phyloP scores from a whole-genome alignment of 768 basidiomycete genomes.

The Fomitopsis serialis region DNA sequence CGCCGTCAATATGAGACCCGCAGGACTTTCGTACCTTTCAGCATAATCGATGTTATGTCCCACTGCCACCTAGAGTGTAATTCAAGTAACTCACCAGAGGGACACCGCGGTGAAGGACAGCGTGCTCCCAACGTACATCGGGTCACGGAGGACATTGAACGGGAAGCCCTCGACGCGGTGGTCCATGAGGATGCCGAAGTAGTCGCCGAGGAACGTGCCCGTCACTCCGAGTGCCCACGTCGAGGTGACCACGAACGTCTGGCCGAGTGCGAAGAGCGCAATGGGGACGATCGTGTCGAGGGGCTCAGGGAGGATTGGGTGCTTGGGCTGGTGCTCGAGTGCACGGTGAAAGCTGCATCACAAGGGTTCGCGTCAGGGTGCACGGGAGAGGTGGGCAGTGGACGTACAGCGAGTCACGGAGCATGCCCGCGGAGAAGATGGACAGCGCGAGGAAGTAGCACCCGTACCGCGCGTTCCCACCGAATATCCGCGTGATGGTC shows the following conservation, averaged over 20 bases:
- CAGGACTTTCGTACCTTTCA: conserved; percentile 77
- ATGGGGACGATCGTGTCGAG: conserved; percentile 55
- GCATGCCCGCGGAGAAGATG: conserved; percentile 81
- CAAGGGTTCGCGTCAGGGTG: not conserved
- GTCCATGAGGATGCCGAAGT: conserved; percentile 85
- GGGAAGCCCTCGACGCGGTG: conserved; percentile 93
- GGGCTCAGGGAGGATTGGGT: conserved; percentile 60
- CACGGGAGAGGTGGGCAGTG: not conserved
- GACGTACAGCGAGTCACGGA: conserved; percentile 82
- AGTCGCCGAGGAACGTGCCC: conserved; percentile 85
- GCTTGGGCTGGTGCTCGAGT: conserved; percentile 67
- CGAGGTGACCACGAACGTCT: conserved; percentile 80
- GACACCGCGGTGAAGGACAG: conserved; percentile 84
- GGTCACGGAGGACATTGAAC: conserved; percentile 87
- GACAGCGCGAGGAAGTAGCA: conserved; percentile 83
- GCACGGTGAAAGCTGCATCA: conserved; percentile 55
- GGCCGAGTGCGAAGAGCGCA: conserved; percentile 63
- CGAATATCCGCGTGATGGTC: conserved; percentile 79
- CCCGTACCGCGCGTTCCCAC: conserved; percentile 66
- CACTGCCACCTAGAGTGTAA: not conserved
- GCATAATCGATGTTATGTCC: not conserved
- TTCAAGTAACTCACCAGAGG: conserved; percentile 78
- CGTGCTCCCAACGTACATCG: conserved; percentile 97
- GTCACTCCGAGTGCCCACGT: conserved; percentile 91
- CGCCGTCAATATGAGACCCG: conserved; percentile 71